These are phyloP conservation scores for Populus simonii DNA, from an alignment of 345 rosid species.

Conservation along the genomic window DNA sequence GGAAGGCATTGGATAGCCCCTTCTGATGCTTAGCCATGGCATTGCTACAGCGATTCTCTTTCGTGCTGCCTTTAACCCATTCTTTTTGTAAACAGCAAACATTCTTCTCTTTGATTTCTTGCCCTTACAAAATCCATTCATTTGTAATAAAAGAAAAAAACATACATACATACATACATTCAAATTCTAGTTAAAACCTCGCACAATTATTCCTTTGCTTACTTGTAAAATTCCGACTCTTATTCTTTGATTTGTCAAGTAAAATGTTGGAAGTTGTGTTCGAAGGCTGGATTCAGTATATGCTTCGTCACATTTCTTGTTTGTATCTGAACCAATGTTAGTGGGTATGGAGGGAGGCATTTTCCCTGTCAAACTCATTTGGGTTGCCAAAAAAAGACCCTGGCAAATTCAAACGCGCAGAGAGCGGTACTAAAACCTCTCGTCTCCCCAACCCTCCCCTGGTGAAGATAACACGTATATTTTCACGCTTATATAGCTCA, in stretches of 20 bases:
- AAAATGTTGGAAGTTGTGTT: too few species aligned
- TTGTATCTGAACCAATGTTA: too few species aligned
- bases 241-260: too few species aligned
- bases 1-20: slow-evolving; percentile 94
- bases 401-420: background rate
- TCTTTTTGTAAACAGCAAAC: too few species aligned
- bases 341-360: background rate
- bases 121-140: background rate
- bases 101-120: background rate
- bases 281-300: too few species aligned
- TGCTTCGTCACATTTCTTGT: too few species aligned
- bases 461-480: background rate
- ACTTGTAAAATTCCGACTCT: too few species aligned
- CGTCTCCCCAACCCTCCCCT: background rate
- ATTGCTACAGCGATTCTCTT: too few species aligned
- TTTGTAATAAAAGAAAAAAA: background rate
- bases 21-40: slow-evolving; percentile 44
- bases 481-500: background rate
- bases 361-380: background rate
- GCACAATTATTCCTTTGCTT: too few species aligned
- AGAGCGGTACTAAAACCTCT: background rate
- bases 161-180: too few species aligned
- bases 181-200: too few species aligned
- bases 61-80: too few species aligned
- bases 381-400: background rate